Evolutionary conservation across 1,284 basidiomycete genomes (phyloP).

Genomic region (Athelia sp.): DNA sequence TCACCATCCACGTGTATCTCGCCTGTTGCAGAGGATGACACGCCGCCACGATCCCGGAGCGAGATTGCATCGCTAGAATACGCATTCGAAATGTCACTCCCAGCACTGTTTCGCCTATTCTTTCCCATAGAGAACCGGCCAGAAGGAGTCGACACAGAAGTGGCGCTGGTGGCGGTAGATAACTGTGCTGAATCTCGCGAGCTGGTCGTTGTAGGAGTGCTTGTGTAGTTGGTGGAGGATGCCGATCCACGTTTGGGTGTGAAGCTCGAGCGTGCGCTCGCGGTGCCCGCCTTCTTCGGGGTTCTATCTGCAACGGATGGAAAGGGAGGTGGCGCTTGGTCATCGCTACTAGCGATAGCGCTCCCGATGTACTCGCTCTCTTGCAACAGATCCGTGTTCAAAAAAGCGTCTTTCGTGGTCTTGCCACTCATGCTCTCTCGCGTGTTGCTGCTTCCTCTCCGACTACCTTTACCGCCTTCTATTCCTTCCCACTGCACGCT

Average conservation of each 20-base stretch:
- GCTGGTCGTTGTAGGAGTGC: constrained; percentile 63
- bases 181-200: constrained; percentile 82
- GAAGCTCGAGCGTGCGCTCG: constrained; percentile 62
- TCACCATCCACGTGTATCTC: constrained; percentile 55
- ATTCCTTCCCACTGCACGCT: constrained; percentile 66
- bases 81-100: constrained; percentile 79
- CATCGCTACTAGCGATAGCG: constrained; percentile 43
- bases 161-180: constrained; percentile 69
- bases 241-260: constrained; percentile 82
- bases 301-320: constrained; percentile 52
- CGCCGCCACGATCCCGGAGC: constrained; percentile 63
- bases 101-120: constrained; percentile 70
- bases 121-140: constrained; percentile 58
- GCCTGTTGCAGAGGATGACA: constrained; percentile 48
- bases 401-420: constrained; percentile 39
- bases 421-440: constrained; percentile 29
- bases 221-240: constrained; percentile 81
- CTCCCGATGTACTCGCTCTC: constrained; percentile 21
- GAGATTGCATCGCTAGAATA: constrained; percentile 60
- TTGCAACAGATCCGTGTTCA: constrained; percentile 28
- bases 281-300: constrained; percentile 53
- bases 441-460: constrained; percentile 18
- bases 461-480: constrained; percentile 10
- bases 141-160: constrained; percentile 65
- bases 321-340: constrained; percentile 31